Base-by-base conservation (phyloP, 352 stramenopile species). In the Phytophthora sp. region DNA sequence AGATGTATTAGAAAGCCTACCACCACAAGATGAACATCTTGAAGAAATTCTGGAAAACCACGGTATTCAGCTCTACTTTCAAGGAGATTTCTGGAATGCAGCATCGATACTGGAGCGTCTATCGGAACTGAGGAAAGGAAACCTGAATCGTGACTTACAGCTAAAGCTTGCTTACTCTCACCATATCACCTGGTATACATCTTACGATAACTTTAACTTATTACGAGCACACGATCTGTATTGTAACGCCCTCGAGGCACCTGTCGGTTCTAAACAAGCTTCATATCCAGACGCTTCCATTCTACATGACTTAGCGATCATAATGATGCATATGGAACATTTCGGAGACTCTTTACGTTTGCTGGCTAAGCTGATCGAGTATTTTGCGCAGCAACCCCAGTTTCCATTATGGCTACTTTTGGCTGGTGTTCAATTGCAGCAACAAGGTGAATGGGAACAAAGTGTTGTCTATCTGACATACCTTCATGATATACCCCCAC, bases 161-260 rank as follows among this genome's bases (percentile, higher is more conserved):
- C 38, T 63, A 11, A 51, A 65, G 5, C 72, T 91, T 18, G 84
- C 80, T 3, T 84, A 90, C 54, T 74, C 69, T 20, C 84, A 93
- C 54, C 82, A 91, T 72, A 82, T 80, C 74, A 48, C 74, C 6
- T 93, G 84, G 84, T 77, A 93, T 49, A 24, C 44, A 3, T 87
- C 78, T 2, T 84, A 82, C 46, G 82, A 89, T 37, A 24, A 59
- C 21, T 76, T 77, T 41, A 82, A 88, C 30, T 59, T 93, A 24
- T 28, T 35, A 5, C 71, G 69, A 44, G 73, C 84, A 3, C 65
- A 87, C 46, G 72, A 87, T 9, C 27, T 76, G 17, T 91, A 89
- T 52, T 77, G 65, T 13, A 12, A 20, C 0, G 30, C 55, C 9
- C 64, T 93, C 2, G 48, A 77, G n/a, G n/a, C n/a, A n/a, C n/a